Base-by-base conservation (phyloP, 495 filamentous ascomycete genomes). In the Penicillium psychrofluorescens region DNA sequence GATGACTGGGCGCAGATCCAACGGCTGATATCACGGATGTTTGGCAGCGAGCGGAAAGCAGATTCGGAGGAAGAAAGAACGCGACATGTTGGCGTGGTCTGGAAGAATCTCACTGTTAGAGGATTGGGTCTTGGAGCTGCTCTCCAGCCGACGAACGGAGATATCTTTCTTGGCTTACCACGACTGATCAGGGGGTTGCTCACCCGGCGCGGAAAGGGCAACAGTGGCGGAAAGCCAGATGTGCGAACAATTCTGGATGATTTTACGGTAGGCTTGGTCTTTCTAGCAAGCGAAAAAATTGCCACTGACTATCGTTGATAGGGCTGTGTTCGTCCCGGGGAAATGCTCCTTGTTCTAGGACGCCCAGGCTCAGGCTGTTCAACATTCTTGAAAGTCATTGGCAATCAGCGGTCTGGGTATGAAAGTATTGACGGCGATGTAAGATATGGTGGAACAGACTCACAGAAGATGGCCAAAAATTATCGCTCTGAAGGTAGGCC, bases 321-420 rank as follows among this genome's bases (percentile, higher is more conserved):
- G 63, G 68, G 75, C 40, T 72, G 69, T 36, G 67, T 74, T 22
- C 81, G 82, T 49, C 81, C 86, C 0, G 90, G 90, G n/a, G 90
- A 96, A 62, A 95, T 95, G 90, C 73, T 94, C 1, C 67, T 96
- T 12, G 90, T 96, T 9, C 72, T 96, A 12, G 90, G 90, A 10
- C 77, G 85, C 43, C 90, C 90, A 0, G 90, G 90, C 0, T 83
- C 81, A 8, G 90, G 90, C 30, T 95, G 90, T 59, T 90, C 90
- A 0, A 88, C 88, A 0, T 91, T 95, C 53, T 68, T 95, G 14
- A 94, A 92, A 59, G 77, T 82, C 15, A 85, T 96, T 48, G 78
- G 83, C 11, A 94, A 95, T 50, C 84, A 89, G 54, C 75, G 86
- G 6, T 77, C 74, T 53, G 90, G 89, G 32, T 95, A 88, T 52